phyloP scores from a whole-genome alignment of 331 rosid genomes.

The Pyrus hybrid region DNA sequence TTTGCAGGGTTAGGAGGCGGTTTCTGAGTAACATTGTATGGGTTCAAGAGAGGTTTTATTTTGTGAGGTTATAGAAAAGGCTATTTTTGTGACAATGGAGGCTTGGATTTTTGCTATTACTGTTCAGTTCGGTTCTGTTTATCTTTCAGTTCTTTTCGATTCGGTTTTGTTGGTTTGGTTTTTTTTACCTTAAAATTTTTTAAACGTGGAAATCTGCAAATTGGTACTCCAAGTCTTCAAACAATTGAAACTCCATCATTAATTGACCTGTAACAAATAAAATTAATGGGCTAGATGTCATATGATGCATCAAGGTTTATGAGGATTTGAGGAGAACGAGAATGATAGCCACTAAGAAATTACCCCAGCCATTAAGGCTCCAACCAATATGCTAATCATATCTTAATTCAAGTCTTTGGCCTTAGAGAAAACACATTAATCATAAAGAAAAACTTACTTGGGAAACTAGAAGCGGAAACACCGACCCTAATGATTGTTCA shows the following conservation, averaged over 20 bases:
- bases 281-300: no score
- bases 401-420: neutral
- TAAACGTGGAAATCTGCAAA: no score
- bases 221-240: no score
- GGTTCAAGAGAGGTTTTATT: neutral
- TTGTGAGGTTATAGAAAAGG: neutral
- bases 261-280: no score
- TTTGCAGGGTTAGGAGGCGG: conserved; percentile 16
- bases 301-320: no score
- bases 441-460: conserved; percentile 38
- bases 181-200: no score
- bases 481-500: conserved; percentile 72
- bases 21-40: conserved; percentile 29
- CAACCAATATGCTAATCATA: neutral
- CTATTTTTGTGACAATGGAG: neutral
- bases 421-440: neutral
- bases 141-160: no score
- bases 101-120: neutral
- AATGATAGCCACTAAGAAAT: neutral
- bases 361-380: neutral
- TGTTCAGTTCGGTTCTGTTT: no score
- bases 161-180: no score
- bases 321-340: neutral
- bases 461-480: conserved; percentile 67
- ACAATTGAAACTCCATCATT: no score